Evolutionary conservation across 1,284 basidiomycete species (phyloP).

Genomic region (Boletus albobrunnescens): DNA sequence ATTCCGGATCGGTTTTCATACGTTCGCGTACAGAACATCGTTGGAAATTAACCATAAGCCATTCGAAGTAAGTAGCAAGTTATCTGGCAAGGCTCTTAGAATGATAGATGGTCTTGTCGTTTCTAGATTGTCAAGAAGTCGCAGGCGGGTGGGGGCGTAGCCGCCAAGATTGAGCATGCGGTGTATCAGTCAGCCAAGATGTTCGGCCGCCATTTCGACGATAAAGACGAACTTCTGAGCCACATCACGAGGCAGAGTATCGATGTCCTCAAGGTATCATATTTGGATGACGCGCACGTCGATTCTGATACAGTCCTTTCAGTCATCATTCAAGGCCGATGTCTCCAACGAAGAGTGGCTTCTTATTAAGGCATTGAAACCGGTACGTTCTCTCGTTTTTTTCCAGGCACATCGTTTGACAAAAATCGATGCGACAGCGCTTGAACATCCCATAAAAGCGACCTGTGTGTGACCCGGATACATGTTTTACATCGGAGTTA

Average conservation of each 20-base stretch:
- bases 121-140: conserved; percentile 82
- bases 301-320: conserved; percentile 12
- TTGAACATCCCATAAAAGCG: conserved; percentile 43
- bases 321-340: conserved; percentile 87
- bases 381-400: conserved; percentile 44
- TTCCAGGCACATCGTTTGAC: background rate
- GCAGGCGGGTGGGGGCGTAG: conserved; percentile 93
- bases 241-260: conserved; percentile 91
- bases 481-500: conserved; percentile 22
- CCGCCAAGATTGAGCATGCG: conserved; percentile 98
- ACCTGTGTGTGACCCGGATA: background rate
- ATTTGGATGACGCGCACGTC: background rate
- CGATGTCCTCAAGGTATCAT: conserved; percentile 81
- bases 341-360: conserved; percentile 92
- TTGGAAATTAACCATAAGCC: conserved; percentile 93
- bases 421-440: conserved; percentile 31
- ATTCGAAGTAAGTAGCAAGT: conserved; percentile 52
- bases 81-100: background rate
- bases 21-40: conserved; percentile 63
- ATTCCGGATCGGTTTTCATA: conserved; percentile 8
- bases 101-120: conserved; percentile 16
- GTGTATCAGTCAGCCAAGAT: conserved; percentile 94
- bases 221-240: conserved; percentile 91
- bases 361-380: conserved; percentile 89
- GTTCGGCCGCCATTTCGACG: conserved; percentile 93